Conservation (phyloP, 192 early-diverging fungal species). For the Coemansia sp. region DNA sequence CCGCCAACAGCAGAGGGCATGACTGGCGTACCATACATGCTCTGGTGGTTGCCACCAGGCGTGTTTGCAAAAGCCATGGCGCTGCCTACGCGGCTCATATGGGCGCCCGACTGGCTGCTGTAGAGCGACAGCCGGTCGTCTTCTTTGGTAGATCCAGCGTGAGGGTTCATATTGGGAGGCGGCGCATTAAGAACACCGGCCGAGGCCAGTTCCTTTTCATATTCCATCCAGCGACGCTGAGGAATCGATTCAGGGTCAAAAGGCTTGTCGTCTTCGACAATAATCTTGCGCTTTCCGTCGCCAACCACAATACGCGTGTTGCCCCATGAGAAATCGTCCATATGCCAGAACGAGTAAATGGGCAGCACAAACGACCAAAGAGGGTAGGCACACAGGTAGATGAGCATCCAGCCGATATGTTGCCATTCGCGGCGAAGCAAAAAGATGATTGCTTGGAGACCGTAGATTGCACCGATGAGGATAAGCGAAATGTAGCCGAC, state of each 20-base stretch:
- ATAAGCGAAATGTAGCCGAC: conserved; percentile 80
- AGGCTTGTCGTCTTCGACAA: conserved; percentile 68
- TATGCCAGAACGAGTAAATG: conserved; percentile 98
- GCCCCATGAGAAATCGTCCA: conserved; percentile 99
- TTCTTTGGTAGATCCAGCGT: conserved; percentile 32
- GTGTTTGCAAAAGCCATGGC: conserved; percentile 38
- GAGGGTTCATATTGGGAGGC: conserved; percentile 43
- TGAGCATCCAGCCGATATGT: conserved; percentile 79
- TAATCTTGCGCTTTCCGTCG: conserved; percentile 65
- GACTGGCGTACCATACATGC: conserved; percentile 31
- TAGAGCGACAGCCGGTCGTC: conserved; percentile 32
- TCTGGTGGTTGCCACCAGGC: conserved; percentile 15
- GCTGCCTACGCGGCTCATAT: conserved; percentile 41
- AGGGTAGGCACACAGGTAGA: conserved; percentile 86
- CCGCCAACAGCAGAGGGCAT: neutral
- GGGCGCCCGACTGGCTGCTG: conserved; percentile 36
- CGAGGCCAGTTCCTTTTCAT: conserved; percentile 75
- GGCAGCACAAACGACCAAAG: conserved; percentile 90
- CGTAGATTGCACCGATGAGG: conserved; percentile 84
- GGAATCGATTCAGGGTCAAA: conserved; percentile 89
- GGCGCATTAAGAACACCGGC: conserved; percentile 38
- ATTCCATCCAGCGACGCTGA: conserved; percentile 83
- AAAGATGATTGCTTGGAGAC: conserved; percentile 84
- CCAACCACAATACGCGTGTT: conserved; percentile 86
- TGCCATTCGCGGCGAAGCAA: conserved; percentile 77